Conservation (phyloP, 352 stramenopile species). For the Globisporangium irregulare region DNA sequence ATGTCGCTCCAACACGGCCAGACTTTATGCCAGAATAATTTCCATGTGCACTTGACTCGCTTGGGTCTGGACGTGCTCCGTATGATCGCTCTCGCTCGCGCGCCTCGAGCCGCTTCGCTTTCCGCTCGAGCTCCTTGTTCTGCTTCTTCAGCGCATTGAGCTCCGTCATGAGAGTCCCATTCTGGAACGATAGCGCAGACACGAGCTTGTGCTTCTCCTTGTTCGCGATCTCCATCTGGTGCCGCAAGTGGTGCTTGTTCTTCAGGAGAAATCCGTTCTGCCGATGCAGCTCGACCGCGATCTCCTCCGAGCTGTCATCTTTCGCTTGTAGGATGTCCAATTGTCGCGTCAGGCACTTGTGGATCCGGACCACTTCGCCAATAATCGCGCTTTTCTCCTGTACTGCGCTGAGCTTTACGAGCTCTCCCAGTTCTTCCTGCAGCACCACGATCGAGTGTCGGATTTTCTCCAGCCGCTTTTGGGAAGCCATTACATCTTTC, state of each 20-base stretch:
- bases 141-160: conserved; percentile 54
- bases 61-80: background rate
- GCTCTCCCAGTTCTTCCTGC: conserved; percentile 60
- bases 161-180: conserved; percentile 59
- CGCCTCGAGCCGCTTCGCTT: conserved; percentile 15
- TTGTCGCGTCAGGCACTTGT: conserved; percentile 59
- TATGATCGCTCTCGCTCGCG: conserved; percentile 8
- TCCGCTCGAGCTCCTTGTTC: conserved; percentile 68
- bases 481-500: conserved; percentile 27
- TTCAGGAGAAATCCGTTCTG: conserved; percentile 75
- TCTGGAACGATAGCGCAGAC: conserved; percentile 67
- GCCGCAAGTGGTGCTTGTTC: conserved; percentile 67
- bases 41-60: background rate
- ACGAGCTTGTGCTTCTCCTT: conserved; percentile 74
- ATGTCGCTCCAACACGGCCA: background rate
- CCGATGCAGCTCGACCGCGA: conserved; percentile 66
- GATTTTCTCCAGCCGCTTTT: conserved; percentile 40
- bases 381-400: conserved; percentile 68
- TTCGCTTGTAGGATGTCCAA: conserved; percentile 47
- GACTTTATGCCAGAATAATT: background rate
- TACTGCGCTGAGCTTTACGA: conserved; percentile 48
- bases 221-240: conserved; percentile 54
- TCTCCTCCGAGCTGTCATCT: conserved; percentile 49
- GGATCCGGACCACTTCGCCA: conserved; percentile 56
- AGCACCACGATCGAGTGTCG: conserved; percentile 59